A percentile compares a stretch with the other conserved stretches of the same genome.
Conservation (phyloP, 176 grass and related monocot genomes). For the Secale cereale region DNA sequence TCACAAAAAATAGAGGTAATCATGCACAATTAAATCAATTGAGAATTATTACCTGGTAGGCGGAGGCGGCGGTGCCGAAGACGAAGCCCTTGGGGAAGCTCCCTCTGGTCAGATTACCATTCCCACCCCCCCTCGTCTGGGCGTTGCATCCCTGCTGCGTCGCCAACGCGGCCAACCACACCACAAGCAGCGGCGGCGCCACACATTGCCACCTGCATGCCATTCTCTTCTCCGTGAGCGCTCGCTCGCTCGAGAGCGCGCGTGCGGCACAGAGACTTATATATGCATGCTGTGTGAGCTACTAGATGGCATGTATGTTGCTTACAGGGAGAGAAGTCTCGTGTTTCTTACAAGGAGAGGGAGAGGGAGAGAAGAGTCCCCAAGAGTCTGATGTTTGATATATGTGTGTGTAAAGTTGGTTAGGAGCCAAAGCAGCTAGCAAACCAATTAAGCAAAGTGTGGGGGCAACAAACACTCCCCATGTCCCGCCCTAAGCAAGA, state of each 20-base stretch:
- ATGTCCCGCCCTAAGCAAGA: background rate
- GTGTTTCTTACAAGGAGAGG: background rate
- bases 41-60: slow-evolving; percentile 48
- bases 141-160: background rate
- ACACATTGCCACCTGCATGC: background rate
- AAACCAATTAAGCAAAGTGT: background rate
- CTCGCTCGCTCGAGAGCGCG: background rate
- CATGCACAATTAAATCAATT: background rate
- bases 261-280: background rate
- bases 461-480: background rate
- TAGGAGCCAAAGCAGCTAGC: background rate
- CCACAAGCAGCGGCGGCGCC: background rate
- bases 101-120: slow-evolving; percentile 29
- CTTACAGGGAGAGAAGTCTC: background rate
- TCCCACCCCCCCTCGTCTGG: too few species aligned
- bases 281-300: background rate
- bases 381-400: background rate
- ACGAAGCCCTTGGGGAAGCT: slow-evolving; percentile 64
- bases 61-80: slow-evolving; percentile 64
- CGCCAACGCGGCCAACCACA: background rate
- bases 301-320: background rate
- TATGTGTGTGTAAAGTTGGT: background rate
- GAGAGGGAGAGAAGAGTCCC: background rate
- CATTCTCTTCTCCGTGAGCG: background rate
- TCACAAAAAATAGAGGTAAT: background rate